Percentiles rank a stretch among this genome's conserved stretches.
phyloP scores from a whole-genome alignment of 306 rosid genomes.

The Quercus dentata region DNA sequence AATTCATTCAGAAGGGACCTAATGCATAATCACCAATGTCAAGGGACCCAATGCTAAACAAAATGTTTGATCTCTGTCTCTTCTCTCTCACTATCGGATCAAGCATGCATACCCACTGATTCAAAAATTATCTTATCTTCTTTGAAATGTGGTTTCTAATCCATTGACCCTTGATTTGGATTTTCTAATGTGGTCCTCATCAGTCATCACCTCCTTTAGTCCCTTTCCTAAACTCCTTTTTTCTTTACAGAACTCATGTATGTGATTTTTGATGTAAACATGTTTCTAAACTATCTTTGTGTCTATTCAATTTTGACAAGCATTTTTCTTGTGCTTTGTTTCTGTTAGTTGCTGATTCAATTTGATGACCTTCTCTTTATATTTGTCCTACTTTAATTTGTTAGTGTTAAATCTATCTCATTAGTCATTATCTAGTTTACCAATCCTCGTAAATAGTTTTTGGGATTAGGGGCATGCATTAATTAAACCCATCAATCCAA shows the following conservation, averaged over 20 bases:
- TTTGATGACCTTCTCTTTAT: neutral
- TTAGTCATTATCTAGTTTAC: too few species aligned
- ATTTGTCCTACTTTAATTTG: too few species aligned
- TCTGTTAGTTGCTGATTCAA: neutral
- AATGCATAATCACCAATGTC: slow-evolving; percentile 19
- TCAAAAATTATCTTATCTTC: slow-evolving; percentile 38
- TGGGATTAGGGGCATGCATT: too few species aligned
- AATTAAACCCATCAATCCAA: too few species aligned
- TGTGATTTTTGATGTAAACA: slow-evolving; percentile 28
- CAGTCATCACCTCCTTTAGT: slow-evolving; percentile 8
- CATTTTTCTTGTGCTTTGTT: neutral
- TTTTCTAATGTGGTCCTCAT: slow-evolving; percentile 32
- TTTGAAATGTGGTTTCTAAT: neutral
- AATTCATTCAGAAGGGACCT: neutral
- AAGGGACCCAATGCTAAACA: slow-evolving; percentile 36
- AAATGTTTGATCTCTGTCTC: slow-evolving; percentile 44
- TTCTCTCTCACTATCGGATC: slow-evolving; percentile 6
- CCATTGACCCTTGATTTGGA: slow-evolving; percentile 56
- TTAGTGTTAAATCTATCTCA: too few species aligned
- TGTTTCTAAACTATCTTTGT: neutral
- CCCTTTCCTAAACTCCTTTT: slow-evolving; percentile 1
- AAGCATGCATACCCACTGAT: slow-evolving; percentile 43
- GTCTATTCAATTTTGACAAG: neutral
- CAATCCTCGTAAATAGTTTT: too few species aligned
- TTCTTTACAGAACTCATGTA: neutral